Evolutionary conservation across 257 asterid species (phyloP), one percentile per base, ranked within the genome.

Genomic region (Ballota nigra): DNA sequence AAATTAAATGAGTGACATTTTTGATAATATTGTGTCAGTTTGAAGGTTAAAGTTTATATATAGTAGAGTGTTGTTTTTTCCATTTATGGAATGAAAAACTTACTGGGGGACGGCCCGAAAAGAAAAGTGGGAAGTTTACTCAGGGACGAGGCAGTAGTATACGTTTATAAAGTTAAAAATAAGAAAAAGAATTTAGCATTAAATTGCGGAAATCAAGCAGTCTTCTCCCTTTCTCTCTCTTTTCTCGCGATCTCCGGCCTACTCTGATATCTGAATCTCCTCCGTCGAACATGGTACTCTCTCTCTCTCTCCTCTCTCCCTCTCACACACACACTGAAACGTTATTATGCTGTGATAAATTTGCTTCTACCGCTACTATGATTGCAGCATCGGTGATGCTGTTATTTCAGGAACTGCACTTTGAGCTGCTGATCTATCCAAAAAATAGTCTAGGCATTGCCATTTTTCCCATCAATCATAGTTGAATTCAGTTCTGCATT

Each of bases 211-310:
- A 52, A 31, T 9, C 9, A 5, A 5, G 34, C 72, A 18, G 5
- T 29, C 24, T 31, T 47, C 63, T 12, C 20, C 6, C 19, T 11
- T 5, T 52, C 52, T 7, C 29, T 5, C 31, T 40, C 65, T 23
- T 28, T 66, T 26, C 65, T 63, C 69, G 78, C 75, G 65, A 58
- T 31, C 58, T 59, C 56, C 65, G 71, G 69, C 67, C 34, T 53
- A 43, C 56, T 63, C 69, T n/a, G n/a, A n/a, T n/a, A n/a, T n/a
- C n/a, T 15, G 31, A 41, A 68, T 71, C 70, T 61, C 71, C 75
- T 73, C 76, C 66, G 61, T 13, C 69, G 47, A 68, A 71, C 53
- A 82, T 83, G 87, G 85, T 83, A 58, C 53, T 3, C 63, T 67
- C 69, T 55, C 56, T 65, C 73, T 74, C 49, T 59, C 31, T 26